A percentile compares a stretch with the other conserved stretches of the same genome.
phyloP scores from a whole-genome alignment of 305 asterid genomes.

The Rubia tinctorum region DNA sequence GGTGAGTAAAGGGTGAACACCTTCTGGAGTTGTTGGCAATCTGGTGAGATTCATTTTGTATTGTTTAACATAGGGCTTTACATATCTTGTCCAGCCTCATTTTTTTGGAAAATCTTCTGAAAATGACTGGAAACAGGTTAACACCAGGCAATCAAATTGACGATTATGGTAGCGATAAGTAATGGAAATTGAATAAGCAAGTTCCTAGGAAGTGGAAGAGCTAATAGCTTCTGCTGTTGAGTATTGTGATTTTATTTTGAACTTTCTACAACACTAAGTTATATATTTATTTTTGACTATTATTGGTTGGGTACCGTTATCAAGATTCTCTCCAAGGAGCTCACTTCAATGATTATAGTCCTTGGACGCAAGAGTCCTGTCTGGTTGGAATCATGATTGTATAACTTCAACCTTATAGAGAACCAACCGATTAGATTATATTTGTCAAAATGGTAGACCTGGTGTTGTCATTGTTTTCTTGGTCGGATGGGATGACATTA shows the following conservation, averaged over 20 bases:
- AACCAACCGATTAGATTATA: slow-evolving; percentile 61
- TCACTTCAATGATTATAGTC: slow-evolving; percentile 53
- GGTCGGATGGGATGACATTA: slow-evolving; percentile 98
- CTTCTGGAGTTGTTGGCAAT: background rate
- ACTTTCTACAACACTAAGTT: slow-evolving; percentile 9
- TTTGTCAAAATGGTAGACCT: slow-evolving; percentile 62
- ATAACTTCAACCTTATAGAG: slow-evolving; percentile 83
- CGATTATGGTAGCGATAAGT: slow-evolving; percentile 78
- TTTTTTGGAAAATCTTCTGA: slow-evolving; percentile 79
- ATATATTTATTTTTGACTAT: slow-evolving; percentile 28
- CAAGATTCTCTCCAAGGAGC: slow-evolving; percentile 75
- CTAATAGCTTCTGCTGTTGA: slow-evolving; percentile 86
- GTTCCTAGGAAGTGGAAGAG: slow-evolving; percentile 85
- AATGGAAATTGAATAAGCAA: slow-evolving; percentile 88
- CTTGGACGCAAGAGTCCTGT: slow-evolving; percentile 75
- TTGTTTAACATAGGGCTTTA: slow-evolving; percentile 61
- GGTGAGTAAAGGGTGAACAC: background rate
- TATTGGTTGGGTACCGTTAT: slow-evolving; percentile 24
- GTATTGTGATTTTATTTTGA: slow-evolving; percentile 31
- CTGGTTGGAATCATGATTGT: slow-evolving; percentile 92
- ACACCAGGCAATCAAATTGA: slow-evolving; percentile 85
- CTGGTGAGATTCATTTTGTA: slow-evolving; percentile 1
- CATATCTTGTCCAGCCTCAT: slow-evolving; percentile 70
- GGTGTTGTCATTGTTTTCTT: slow-evolving; percentile 91
- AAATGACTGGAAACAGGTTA: slow-evolving; percentile 76